Base-by-base conservation (phyloP, 2,329 filamentous ascomycete genomes). In the Stemphylium lycopersici region DNA sequence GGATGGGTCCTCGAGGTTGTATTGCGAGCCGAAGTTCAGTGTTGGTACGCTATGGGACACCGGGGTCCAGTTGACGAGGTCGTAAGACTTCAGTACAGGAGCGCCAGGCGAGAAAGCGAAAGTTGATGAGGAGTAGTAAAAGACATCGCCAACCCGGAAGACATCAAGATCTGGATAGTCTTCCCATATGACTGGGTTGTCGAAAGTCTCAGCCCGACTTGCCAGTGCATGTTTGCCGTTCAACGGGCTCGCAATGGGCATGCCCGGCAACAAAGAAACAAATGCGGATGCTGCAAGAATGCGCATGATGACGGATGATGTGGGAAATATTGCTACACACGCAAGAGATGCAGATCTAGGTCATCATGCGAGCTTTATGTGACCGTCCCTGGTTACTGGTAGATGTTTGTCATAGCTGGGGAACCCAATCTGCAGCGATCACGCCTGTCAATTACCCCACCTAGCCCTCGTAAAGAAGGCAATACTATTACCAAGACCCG, bases 81-180 rank as follows among this genome's bases (percentile, higher is more conserved):
- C 82, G 45, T 80, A 79, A 0, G 83, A 86, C 20, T 77, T 76
- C 0, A 87, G 72, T 2, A 87, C 75, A 0, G 84, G 83, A 0
- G 83, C 84, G 8, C 83, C 84, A 0, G 84, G 79, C 10, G 80
- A 83, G 63, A 81, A 85, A 46, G 83, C 80, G 63, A 86, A 83
- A 6, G 78, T 84, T 1, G 83, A 85, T 0, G 83, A 81, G 0
- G 81, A 81, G 61, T 81, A 82, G 68, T 85, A 86, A 66, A 78
- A 82, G 2, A 77, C 77, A 57, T 82, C 77, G 3, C 76, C 75
- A 0, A 82, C 77, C 6, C 80, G 77, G 60, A 82, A 79, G 13
- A 86, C 75, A 59, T 86, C 83, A 15, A 81, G 75, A 58, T 86
- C 83, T 0, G 83, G 79, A 32, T 83, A 76, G 59, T 85, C 83